These are phyloP conservation scores for Thraustochytrium sp. DNA, from an alignment of 352 stramenopile genomes.

Conservation along the genomic window DNA sequence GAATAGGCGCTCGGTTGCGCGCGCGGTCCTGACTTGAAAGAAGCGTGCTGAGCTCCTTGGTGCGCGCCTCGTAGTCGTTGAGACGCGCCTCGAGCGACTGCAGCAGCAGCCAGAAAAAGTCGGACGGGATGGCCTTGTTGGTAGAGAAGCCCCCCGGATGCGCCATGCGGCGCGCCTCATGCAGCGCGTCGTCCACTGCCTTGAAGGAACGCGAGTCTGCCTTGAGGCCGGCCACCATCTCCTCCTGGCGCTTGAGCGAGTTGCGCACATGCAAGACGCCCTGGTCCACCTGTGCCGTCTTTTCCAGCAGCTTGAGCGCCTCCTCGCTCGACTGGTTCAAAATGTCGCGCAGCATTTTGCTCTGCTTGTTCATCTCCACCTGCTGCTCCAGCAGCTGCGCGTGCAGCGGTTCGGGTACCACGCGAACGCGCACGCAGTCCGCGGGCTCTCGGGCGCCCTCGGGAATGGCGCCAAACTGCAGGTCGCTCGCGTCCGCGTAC, in stretches of 20 bases:
- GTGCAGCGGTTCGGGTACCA: conserved; percentile 16
- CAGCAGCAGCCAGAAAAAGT: conserved; percentile 37
- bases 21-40: neutral
- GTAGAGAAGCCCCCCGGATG: conserved; percentile 9
- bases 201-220: conserved; percentile 15
- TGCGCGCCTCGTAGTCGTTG: conserved; percentile 6
- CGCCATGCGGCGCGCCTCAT: conserved; percentile 26
- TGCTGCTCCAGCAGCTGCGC: conserved; percentile 14
- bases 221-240: conserved; percentile 27
- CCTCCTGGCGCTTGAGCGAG: neutral
- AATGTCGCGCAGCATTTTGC: conserved; percentile 2
- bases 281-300: conserved; percentile 33
- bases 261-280: conserved; percentile 19
- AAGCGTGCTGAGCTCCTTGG: conserved; percentile 4
- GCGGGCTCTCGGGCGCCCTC: neutral
- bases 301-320: neutral
- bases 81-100: neutral
- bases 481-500: conserved; percentile 31
- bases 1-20: neutral
- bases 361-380: conserved; percentile 27
- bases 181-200: conserved; percentile 15
- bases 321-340: conserved; percentile 32
- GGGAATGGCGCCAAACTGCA: conserved; percentile 4
- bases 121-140: conserved; percentile 27
- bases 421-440: conserved; percentile 18